phyloP scores from a whole-genome alignment of 2,329 filamentous ascomycete genomes.

The Pestalotiopsis fici region DNA sequence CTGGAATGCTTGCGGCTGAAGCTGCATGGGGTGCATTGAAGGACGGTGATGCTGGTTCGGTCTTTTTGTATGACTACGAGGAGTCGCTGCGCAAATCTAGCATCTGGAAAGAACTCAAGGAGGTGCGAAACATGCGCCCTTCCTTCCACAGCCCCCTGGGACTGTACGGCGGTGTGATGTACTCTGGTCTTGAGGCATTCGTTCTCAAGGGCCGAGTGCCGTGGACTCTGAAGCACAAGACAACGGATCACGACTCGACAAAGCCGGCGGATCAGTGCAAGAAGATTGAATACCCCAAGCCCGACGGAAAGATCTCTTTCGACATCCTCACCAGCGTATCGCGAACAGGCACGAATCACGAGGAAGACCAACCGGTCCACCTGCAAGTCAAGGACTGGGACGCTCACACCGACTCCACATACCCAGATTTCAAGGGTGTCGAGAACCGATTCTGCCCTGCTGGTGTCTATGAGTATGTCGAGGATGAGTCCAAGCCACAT shows the following conservation, averaged over 20 bases:
- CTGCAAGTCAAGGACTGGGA: constrained; percentile 96
- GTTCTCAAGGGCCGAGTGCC: constrained; percentile 81
- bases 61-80: constrained; percentile 96
- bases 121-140: constrained; percentile 96
- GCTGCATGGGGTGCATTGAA: constrained; percentile 78
- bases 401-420: constrained; percentile 79
- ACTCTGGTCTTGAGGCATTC: constrained; percentile 91
- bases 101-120: constrained; percentile 93
- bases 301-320: constrained; percentile 91
- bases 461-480: constrained; percentile 96
- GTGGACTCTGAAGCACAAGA: constrained; percentile 89
- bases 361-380: constrained; percentile 97
- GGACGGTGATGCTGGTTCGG: constrained; percentile 60
- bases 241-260: constrained; percentile 76
- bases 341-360: constrained; percentile 95
- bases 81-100: constrained; percentile 79
- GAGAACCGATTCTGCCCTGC: constrained; percentile 98
- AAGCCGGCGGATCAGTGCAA: constrained; percentile 75
- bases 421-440: constrained; percentile 84
- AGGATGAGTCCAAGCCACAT: constrained; percentile 82
- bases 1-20: constrained; percentile 93
- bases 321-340: constrained; percentile 96
- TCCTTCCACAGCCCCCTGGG: constrained; percentile 89
- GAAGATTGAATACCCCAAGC: constrained; percentile 97
- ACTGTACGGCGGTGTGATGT: constrained; percentile 85